Base-by-base conservation (phyloP, 306 rosid species). In the Trichosanthes cucumerina region DNA sequence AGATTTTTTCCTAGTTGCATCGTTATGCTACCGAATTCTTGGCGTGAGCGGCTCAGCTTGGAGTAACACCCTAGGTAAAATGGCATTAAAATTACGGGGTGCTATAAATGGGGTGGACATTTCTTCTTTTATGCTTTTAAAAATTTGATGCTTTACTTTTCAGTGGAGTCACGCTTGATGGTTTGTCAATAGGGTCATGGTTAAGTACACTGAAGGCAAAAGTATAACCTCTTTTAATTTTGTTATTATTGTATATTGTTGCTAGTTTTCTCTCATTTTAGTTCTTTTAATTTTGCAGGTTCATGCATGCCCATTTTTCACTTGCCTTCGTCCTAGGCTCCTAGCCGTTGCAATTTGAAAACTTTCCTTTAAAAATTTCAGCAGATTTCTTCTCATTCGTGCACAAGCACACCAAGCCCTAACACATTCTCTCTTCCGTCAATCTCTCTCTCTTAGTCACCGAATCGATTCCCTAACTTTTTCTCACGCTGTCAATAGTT, bases 91-190 rank as follows among this genome's bases (percentile, higher is more conserved):
- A n/a, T n/a, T n/a, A n/a, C n/a, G n/a, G n/a, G n/a, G n/a, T n/a
- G n/a, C n/a, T n/a, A n/a, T n/a, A n/a, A n/a, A 54, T 28, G 8
- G 6, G 9, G 12, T 56, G 11, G 31, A 0, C 6, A 9, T 43
- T 43, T 56, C 63, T 19, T 56, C 0, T 10, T 47, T 56, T 19
- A 56, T 56, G 31, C 63, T 56, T 21, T 56, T 16, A 56, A 12
- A 47, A 2, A 0, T n/a, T 56, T 56, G 63, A 21, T 21, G 31
- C 8, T 2, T 19, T 56, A 57, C 24, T 26, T 82, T 82, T 15
- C 87, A 93, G 98, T 80, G 98, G 97, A 64, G 98, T 91, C 80
- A 86, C 97, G 83, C 72, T 89, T 89, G 92, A 93, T 80, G 98
- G 98, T 83, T 88, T 93, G 82, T 83, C 93, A 57, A 73, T 91